Evolutionary conservation across 441 rosid genomes (phyloP).

Genomic region (Arabidopsis lyrata): DNA sequence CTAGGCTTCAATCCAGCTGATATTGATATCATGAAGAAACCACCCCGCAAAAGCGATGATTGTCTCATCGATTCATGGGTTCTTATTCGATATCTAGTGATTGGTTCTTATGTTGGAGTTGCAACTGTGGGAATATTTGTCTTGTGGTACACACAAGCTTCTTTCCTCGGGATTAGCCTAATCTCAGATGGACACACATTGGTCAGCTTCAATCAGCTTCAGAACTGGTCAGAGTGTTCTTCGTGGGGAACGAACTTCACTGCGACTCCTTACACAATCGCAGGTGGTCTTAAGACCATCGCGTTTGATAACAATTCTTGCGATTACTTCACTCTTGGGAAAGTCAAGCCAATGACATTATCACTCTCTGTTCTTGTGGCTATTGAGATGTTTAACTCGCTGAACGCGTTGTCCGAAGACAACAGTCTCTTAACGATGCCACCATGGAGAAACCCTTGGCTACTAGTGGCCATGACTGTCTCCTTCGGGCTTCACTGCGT

Average conservation of each 20-base stretch:
- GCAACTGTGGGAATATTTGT: slow-evolving; percentile 90
- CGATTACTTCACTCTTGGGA: slow-evolving; percentile 80
- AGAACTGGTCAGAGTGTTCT: slow-evolving; percentile 76
- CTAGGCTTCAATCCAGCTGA: slow-evolving; percentile 94
- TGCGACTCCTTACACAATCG: slow-evolving; percentile 59
- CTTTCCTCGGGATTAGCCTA: slow-evolving; percentile 76
- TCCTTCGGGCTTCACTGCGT: slow-evolving; percentile 83
- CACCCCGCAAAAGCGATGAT: slow-evolving; percentile 85
- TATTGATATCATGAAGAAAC: slow-evolving; percentile 81
- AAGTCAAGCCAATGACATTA: slow-evolving; percentile 87
- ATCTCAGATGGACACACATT: slow-evolving; percentile 80
- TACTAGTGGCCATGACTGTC: slow-evolving; percentile 79
- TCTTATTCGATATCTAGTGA: slow-evolving; percentile 76
- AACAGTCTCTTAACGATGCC: slow-evolving; percentile 82
- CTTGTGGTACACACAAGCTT: slow-evolving; percentile 84
- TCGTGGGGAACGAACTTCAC: slow-evolving; percentile 78
- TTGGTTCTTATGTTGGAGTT: slow-evolving; percentile 87
- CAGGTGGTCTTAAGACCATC: slow-evolving; percentile 54
- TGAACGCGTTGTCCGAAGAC: slow-evolving; percentile 90
- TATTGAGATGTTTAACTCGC: slow-evolving; percentile 90
- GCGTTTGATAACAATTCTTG: slow-evolving; percentile 71
- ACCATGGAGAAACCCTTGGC: slow-evolving; percentile 96
- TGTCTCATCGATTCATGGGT: slow-evolving; percentile 76
- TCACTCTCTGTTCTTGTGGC: slow-evolving; percentile 91
- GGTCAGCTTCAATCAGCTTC: slow-evolving; percentile 71